phyloP scores from a whole-genome alignment of 495 filamentous ascomycete species.

The Aspergillus sclerotiicarbonarius region DNA sequence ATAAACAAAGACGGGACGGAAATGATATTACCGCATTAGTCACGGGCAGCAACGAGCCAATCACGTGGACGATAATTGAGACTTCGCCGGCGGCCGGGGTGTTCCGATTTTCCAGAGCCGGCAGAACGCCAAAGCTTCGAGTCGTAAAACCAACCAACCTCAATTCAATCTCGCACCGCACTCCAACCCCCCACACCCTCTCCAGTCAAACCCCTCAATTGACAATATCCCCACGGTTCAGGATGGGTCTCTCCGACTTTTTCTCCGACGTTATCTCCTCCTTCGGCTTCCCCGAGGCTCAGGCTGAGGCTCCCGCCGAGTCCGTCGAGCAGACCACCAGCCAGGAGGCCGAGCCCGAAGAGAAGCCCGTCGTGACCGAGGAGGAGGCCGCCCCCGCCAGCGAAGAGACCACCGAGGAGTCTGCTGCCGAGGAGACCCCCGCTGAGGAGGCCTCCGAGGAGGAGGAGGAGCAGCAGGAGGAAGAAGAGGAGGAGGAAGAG shows the following conservation, averaged over 20 bases:
- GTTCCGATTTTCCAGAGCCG: slow-evolving; percentile 46
- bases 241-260: slow-evolving; percentile 64
- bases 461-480: slow-evolving; percentile 41
- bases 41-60: slow-evolving; percentile 25
- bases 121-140: slow-evolving; percentile 32
- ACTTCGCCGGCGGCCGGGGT: slow-evolving; percentile 43
- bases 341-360: slow-evolving; percentile 53
- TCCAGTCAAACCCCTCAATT: slow-evolving; percentile 32
- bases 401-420: slow-evolving; percentile 38
- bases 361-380: slow-evolving; percentile 44
- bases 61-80: slow-evolving; percentile 47
- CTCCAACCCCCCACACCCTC: slow-evolving; percentile 23
- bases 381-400: slow-evolving; percentile 24
- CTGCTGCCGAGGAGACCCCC: slow-evolving; percentile 42
- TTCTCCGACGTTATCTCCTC: slow-evolving; percentile 61
- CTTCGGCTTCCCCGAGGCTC: slow-evolving; percentile 55
- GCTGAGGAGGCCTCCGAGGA: slow-evolving; percentile 47
- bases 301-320: slow-evolving; percentile 59
- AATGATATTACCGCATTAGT: slow-evolving; percentile 10
- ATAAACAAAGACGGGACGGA: slow-evolving; percentile 1
- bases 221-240: slow-evolving; percentile 35
- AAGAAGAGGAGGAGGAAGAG: slow-evolving; percentile 51
- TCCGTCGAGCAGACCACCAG: slow-evolving; percentile 49
- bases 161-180: slow-evolving; percentile 29
- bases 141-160: slow-evolving; percentile 35